Conservation (phyloP, 306 rosid genomes). For the Datisca glomerata region DNA sequence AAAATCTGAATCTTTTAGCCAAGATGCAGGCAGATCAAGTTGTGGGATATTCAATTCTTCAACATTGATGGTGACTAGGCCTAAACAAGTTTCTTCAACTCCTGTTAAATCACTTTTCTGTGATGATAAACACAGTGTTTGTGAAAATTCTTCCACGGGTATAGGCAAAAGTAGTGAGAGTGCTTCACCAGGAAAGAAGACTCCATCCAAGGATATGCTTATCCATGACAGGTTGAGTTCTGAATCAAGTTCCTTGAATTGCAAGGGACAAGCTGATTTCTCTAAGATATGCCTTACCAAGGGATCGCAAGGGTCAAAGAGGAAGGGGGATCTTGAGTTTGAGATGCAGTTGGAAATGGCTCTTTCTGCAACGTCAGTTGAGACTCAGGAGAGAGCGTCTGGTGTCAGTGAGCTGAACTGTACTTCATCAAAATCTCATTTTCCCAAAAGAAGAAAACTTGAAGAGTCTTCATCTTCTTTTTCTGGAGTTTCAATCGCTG, state of each 20-base stretch:
- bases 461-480: constrained; percentile 41
- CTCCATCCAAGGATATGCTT: constrained; percentile 18
- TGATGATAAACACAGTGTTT: constrained; percentile 23
- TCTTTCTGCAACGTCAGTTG: constrained; percentile 52
- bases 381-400: constrained; percentile 24
- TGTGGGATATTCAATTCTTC: constrained; percentile 45
- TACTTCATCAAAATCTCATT: constrained; percentile 18
- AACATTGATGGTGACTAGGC: constrained; percentile 74
- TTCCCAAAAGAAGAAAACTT: constrained; percentile 44
- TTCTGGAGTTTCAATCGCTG: constrained; percentile 56
- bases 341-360: constrained; percentile 91
- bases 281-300: constrained; percentile 17
- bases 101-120: constrained; percentile 22
- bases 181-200: constrained; percentile 14
- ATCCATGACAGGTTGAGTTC: constrained; percentile 18
- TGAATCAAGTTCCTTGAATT: constrained; percentile 19
- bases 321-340: constrained; percentile 89
- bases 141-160: constrained; percentile 33
- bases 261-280: constrained; percentile 23
- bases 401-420: constrained; percentile 8
- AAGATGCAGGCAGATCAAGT: constrained; percentile 35
- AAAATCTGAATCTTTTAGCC: constrained; percentile 21
- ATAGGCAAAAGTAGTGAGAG: constrained; percentile 25
- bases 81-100: constrained; percentile 24
- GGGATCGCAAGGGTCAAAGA: constrained; percentile 35